These are phyloP conservation scores for Tubosaeta sp. DNA, from an alignment of 768 basidiomycete species.

Conservation along the genomic window DNA sequence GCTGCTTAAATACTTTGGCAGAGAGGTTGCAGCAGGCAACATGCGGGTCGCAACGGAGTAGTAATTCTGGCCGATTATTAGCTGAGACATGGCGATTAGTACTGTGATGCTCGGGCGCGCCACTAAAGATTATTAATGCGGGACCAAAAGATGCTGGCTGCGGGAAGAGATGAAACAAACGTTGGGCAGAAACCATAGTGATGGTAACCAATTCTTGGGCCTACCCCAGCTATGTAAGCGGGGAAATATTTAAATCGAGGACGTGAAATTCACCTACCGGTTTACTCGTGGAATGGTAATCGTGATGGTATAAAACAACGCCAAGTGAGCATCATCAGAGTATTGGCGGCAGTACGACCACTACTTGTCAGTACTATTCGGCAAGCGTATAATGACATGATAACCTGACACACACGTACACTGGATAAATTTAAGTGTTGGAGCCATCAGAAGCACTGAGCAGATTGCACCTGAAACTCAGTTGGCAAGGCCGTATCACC, in stretches of 20 bases:
- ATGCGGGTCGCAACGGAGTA: no score
- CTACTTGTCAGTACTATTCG: not conserved
- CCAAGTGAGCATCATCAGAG: not conserved
- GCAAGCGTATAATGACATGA: not conserved
- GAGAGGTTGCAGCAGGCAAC: no score
- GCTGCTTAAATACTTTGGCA: constrained; percentile 10
- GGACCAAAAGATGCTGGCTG: not conserved
- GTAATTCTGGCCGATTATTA: no score
- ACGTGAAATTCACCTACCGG: not conserved
- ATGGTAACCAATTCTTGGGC: not conserved
- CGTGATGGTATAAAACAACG: not conserved
- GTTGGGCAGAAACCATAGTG: not conserved
- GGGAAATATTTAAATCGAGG: not conserved
- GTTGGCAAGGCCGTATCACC: not conserved
- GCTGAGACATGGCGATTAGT: no score
- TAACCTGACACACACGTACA: no score
- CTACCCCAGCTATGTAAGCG: not conserved
- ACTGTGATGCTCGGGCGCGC: no score
- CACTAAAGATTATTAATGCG: not conserved
- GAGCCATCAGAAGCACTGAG: not conserved
- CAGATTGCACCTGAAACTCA: not conserved
- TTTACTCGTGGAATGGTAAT: not conserved
- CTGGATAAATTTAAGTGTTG: no score
- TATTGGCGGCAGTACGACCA: not conserved
- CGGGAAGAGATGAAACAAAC: not conserved